phyloP scores from a whole-genome alignment of 2,329 filamentous ascomycete species.

The Clonostachys rosea region DNA sequence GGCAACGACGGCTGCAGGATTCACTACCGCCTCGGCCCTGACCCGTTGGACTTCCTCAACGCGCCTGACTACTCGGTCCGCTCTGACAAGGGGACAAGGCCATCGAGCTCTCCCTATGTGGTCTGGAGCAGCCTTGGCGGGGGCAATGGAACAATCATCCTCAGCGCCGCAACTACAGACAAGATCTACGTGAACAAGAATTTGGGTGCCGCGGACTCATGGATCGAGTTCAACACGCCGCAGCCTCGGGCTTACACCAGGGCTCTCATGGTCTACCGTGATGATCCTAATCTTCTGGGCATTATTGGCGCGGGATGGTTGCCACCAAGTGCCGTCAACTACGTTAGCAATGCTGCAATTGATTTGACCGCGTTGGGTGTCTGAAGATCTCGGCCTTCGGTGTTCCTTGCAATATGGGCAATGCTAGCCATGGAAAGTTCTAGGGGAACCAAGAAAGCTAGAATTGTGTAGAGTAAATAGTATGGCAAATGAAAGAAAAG shows the following conservation, averaged over 20 bases:
- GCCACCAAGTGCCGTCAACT: constrained; percentile 40
- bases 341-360: constrained; percentile 15
- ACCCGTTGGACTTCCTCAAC: constrained; percentile 28
- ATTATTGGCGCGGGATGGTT: constrained; percentile 39
- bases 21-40: constrained; percentile 35
- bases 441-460: no score
- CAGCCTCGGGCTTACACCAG: constrained; percentile 30
- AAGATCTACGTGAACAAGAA: constrained; percentile 34
- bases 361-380: no score
- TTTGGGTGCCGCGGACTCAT: constrained; percentile 27
- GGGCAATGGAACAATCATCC: constrained; percentile 36
- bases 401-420: no score
- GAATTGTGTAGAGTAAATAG: no score
- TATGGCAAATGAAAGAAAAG: no score
- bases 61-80: constrained; percentile 22
- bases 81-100: constrained; percentile 19
- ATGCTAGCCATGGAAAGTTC: no score
- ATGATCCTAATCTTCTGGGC: constrained; percentile 23
- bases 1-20: constrained; percentile 32
- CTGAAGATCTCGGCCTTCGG: no score
- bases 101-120: constrained; percentile 32
- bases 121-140: constrained; percentile 37
- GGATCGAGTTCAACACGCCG: constrained; percentile 25
- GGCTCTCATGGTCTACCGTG: constrained; percentile 24
- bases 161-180: constrained; percentile 26